Conservation (phyloP, 306 rosid genomes). For the Carpinus fangiana region DNA sequence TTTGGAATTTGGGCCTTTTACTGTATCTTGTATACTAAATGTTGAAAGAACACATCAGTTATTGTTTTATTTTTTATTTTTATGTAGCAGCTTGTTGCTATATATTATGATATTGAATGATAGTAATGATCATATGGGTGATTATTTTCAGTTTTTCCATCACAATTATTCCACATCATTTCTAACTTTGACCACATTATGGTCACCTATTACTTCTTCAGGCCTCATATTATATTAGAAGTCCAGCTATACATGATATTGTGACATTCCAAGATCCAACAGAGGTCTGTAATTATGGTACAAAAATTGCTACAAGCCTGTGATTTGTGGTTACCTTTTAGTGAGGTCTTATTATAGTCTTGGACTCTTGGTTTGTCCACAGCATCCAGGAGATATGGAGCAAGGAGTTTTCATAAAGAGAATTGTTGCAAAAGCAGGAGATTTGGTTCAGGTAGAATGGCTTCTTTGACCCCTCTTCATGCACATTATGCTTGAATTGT, state of each 20-base stretch:
- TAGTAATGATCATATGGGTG: constrained; percentile 2
- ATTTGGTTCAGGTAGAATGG: constrained; percentile 64
- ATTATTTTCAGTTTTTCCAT: not conserved
- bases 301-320: constrained; percentile 21
- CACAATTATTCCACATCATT: constrained; percentile 5
- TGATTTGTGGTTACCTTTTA: constrained; percentile 10
- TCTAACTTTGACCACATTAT: constrained; percentile 18
- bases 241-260: constrained; percentile 67
- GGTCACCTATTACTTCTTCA: constrained; percentile 32
- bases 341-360: constrained; percentile 21
- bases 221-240: constrained; percentile 74
- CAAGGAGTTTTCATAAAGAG: constrained; percentile 67
- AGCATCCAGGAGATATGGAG: constrained; percentile 50
- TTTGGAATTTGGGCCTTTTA: not conserved
- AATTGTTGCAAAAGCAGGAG: constrained; percentile 87
- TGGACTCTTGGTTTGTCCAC: constrained; percentile 40
- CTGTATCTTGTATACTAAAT: not conserved
- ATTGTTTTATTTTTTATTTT: not conserved
- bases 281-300: constrained; percentile 51
- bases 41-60: not conserved
- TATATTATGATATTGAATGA: not conserved
- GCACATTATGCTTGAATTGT: constrained; percentile 1
- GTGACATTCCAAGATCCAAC: constrained; percentile 79
- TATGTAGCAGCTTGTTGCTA: not conserved
- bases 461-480: not conserved